Evolutionary conservation across 225 moss, liverwort and hornwort species (phyloP).

Genomic region (Pleurozium schreberi): DNA sequence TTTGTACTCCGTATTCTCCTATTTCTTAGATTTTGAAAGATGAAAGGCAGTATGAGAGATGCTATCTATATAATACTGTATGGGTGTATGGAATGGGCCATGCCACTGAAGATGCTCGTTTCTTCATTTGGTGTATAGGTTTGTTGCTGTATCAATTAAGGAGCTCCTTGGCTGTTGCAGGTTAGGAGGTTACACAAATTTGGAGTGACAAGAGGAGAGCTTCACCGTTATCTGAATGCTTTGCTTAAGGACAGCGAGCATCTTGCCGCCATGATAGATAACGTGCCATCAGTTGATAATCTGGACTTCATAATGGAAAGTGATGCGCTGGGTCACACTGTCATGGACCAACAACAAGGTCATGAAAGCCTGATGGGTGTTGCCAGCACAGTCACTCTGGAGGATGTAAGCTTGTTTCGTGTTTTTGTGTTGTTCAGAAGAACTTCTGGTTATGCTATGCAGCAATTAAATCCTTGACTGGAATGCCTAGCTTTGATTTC

Average conservation of each 20-base stretch:
- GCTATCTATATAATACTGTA: background rate
- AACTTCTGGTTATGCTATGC: background rate
- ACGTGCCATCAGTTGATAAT: slow-evolving; percentile 98
- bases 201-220: slow-evolving; percentile 96
- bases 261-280: slow-evolving; percentile 97
- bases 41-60: background rate
- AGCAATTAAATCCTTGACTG: background rate
- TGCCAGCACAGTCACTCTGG: slow-evolving; percentile 86
- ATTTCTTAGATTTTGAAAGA: background rate
- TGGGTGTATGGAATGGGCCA: background rate
- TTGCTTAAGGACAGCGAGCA: slow-evolving; percentile 98
- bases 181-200: slow-evolving; percentile 93
- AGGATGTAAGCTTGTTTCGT: slow-evolving; percentile 64
- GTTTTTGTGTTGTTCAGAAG: background rate
- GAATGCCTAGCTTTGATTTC: background rate
- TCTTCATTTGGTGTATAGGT: background rate
- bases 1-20: background rate
- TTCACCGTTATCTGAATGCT: slow-evolving; percentile 93
- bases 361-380: slow-evolving; percentile 88
- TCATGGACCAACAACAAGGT: slow-evolving; percentile 99
- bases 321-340: slow-evolving; percentile 91
- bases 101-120: background rate
- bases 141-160: background rate
- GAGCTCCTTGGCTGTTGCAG: slow-evolving; percentile 25
- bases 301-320: slow-evolving; percentile 99